These are phyloP conservation scores for Ganoderma resinaceum DNA, from an alignment of 1,284 basidiomycete species.

Conservation along the genomic window DNA sequence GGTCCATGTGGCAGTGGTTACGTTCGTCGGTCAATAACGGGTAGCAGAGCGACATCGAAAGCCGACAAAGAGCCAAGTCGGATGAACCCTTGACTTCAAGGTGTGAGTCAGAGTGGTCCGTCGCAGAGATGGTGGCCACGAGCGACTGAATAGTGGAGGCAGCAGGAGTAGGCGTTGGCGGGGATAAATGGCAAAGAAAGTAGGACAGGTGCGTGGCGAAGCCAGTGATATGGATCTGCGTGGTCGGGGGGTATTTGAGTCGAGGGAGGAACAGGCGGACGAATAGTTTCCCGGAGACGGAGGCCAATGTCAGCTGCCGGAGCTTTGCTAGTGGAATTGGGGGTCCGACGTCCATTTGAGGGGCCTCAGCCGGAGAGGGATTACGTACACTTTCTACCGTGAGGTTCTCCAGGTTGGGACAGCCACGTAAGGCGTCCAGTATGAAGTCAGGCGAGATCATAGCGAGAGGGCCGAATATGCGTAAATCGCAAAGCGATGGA, in stretches of 20 bases:
- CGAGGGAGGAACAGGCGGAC: background rate
- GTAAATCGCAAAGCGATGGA: background rate
- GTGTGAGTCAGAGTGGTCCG: background rate
- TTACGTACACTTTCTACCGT: background rate
- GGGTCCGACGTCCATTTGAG: background rate
- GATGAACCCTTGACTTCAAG: background rate
- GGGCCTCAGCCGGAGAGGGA: background rate
- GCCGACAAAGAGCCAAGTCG: background rate
- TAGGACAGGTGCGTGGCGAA: background rate
- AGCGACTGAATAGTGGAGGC: background rate
- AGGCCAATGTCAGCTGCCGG: background rate
- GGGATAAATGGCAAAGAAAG: background rate
- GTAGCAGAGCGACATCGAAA: background rate
- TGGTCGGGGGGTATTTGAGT: background rate
- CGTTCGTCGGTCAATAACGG: background rate
- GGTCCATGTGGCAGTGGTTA: background rate
- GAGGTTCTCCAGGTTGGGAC: background rate
- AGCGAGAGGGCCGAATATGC: background rate
- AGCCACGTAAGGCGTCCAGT: background rate
- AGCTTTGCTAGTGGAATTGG: background rate
- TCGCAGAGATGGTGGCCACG: background rate
- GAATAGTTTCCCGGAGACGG: background rate
- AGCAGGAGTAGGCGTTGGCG: background rate
- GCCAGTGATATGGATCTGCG: background rate
- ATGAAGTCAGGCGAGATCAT: background rate